These are phyloP conservation scores for Pleurotus salmoneostramineus DNA, from an alignment of 768 basidiomycete genomes.

Conservation along the genomic window DNA sequence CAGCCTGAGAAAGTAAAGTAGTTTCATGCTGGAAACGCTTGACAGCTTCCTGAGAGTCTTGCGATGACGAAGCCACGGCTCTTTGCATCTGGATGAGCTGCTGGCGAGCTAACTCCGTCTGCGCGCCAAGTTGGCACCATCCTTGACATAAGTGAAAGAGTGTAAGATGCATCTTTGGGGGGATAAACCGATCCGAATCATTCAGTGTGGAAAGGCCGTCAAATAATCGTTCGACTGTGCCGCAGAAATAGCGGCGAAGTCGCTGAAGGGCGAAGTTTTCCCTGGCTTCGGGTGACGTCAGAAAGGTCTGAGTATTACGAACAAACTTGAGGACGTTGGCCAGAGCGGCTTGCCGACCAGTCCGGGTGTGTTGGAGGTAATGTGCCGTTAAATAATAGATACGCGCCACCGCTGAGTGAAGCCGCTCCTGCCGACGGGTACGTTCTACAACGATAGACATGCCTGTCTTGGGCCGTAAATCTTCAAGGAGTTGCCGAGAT, in stretches of 20 bases:
- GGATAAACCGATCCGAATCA: slow-evolving; percentile 74
- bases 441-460: slow-evolving; percentile 44
- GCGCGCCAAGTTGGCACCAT: slow-evolving; percentile 86
- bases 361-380: slow-evolving; percentile 63
- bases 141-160: slow-evolving; percentile 87
- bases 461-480: slow-evolving; percentile 44
- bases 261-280: slow-evolving; percentile 77
- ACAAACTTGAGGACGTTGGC: slow-evolving; percentile 84
- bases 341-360: slow-evolving; percentile 68
- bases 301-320: slow-evolving; percentile 72
- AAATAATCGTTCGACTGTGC: slow-evolving; percentile 82
- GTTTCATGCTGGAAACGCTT: slow-evolving; percentile 72
- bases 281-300: slow-evolving; percentile 67
- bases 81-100: slow-evolving; percentile 70
- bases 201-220: slow-evolving; percentile 68
- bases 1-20: slow-evolving; percentile 68
- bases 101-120: slow-evolving; percentile 68
- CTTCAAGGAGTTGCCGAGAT: slow-evolving; percentile 66
- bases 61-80: slow-evolving; percentile 50
- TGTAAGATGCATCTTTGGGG: slow-evolving; percentile 69
- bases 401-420: slow-evolving; percentile 83
- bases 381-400: slow-evolving; percentile 87
- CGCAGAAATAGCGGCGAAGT: slow-evolving; percentile 87
- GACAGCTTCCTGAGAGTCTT: slow-evolving; percentile 48
- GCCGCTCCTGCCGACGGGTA: slow-evolving; percentile 68